Percentiles rank a stretch among this genome's conserved stretches.
These are phyloP conservation scores for Tricholoma bakamatsutake DNA, from an alignment of 768 basidiomycete genomes.

Conservation along the genomic window DNA sequence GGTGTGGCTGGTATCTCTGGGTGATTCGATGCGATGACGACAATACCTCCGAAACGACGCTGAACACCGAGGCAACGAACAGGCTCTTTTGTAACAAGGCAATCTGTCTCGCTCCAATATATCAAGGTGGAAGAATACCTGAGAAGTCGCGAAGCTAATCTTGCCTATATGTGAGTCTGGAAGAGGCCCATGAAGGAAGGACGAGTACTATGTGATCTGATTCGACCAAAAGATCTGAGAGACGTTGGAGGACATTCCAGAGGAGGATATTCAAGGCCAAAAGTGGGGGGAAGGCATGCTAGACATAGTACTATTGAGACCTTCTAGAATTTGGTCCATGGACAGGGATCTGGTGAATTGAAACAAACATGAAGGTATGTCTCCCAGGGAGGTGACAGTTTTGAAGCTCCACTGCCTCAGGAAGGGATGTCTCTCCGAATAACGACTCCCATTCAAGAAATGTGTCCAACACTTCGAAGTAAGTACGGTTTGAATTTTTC, in stretches of 20 bases:
- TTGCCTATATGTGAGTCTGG: no score
- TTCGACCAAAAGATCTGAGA: neutral
- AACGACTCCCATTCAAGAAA: neutral
- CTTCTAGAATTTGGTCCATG: neutral
- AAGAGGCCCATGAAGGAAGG: no score
- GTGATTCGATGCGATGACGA: neutral
- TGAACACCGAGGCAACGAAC: neutral
- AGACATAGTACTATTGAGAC: neutral
- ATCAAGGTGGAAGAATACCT: neutral
- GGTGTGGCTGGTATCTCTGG: neutral
- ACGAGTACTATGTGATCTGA: neutral
- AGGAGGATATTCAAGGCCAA: neutral
- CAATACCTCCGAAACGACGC: neutral
- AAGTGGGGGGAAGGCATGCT: neutral
- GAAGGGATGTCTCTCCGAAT: neutral
- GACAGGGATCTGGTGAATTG: neutral
- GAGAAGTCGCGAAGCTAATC: neutral
- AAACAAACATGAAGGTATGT: neutral
- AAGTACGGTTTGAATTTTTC: no score
- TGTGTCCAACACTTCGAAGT: neutral
- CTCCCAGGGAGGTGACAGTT: neutral
- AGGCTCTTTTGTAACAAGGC: neutral
- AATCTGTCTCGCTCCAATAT: neutral
- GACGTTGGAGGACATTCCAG: neutral
- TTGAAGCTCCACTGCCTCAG: neutral